A percentile compares a stretch with the other conserved stretches of the same genome.
These are phyloP conservation scores for Pachyrhizus erosus DNA, from an alignment of 306 rosid genomes.

Conservation along the genomic window DNA sequence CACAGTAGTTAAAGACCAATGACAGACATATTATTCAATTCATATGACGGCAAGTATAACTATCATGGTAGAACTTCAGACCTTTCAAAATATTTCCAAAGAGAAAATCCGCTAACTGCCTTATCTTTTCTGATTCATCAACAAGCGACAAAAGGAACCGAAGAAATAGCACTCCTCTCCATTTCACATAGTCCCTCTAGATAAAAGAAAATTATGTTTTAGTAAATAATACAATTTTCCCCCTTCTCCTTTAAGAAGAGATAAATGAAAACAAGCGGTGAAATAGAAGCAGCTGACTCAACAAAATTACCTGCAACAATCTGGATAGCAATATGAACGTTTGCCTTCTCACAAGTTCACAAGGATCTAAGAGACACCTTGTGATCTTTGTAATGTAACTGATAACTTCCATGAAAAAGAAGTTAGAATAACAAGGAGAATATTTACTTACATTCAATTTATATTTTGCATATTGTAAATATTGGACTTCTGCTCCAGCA, in stretches of 20 bases:
- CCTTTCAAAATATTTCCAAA: slow-evolving; percentile 94
- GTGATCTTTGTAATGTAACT: slow-evolving; percentile 89
- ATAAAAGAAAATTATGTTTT: slow-evolving; percentile 30
- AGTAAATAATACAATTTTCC: slow-evolving; percentile 1
- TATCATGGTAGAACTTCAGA: slow-evolving; percentile 38
- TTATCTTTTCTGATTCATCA: slow-evolving; percentile 91
- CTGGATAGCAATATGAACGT: slow-evolving; percentile 90
- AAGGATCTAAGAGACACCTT: slow-evolving; percentile 88
- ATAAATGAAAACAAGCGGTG: slow-evolving; percentile 22
- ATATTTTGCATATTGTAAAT: slow-evolving; percentile 14
- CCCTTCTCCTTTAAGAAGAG: background rate
- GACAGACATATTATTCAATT: slow-evolving; percentile 18
- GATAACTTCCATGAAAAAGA: slow-evolving; percentile 54
- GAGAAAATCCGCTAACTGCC: slow-evolving; percentile 75
- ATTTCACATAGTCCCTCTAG: slow-evolving; percentile 96
- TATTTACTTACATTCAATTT: slow-evolving; percentile 17
- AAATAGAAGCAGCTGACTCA: slow-evolving; percentile 24
- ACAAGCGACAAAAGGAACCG: slow-evolving; percentile 95
- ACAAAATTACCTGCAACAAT: slow-evolving; percentile 76
- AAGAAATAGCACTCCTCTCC: slow-evolving; percentile 96
- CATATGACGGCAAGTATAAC: slow-evolving; percentile 40
- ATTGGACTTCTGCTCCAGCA: slow-evolving; percentile 15
- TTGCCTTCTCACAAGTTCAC: slow-evolving; percentile 97
- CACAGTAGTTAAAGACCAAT: slow-evolving; percentile 35
- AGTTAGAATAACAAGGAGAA: slow-evolving; percentile 44